These are phyloP conservation scores for Vitis hybrid DNA, from an alignment of 177 flowering plant genomes.

Conservation along the genomic window DNA sequence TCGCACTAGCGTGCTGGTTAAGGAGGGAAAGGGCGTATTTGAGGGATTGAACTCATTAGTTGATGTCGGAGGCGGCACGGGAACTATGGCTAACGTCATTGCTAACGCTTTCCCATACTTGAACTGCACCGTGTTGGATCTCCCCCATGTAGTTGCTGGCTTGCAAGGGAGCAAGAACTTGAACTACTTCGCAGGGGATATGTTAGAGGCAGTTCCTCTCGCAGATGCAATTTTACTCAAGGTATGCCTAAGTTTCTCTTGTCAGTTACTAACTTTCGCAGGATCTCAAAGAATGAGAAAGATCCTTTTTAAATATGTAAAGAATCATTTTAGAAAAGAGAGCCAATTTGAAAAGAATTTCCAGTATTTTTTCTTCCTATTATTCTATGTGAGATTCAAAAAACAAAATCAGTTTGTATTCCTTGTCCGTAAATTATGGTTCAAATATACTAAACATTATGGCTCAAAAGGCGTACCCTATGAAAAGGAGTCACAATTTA, in stretches of 20 bases:
- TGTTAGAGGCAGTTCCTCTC: conserved; percentile 28
- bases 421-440: too few relatives aligned
- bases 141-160: conserved; percentile 26
- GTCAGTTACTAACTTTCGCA: too few relatives aligned
- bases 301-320: too few relatives aligned
- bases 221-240: conserved; percentile 16
- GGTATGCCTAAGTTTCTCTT: neutral
- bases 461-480: too few relatives aligned
- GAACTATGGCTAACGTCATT: conserved; percentile 16
- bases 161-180: conserved; percentile 9
- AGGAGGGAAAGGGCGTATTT: conserved; percentile 14
- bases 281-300: too few relatives aligned
- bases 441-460: too few relatives aligned
- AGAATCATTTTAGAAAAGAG: too few relatives aligned
- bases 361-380: too few relatives aligned
- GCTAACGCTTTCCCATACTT: conserved; percentile 16
- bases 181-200: conserved; percentile 16
- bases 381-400: too few relatives aligned
- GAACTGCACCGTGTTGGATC: conserved; percentile 23
- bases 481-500: too few relatives aligned
- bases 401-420: too few relatives aligned
- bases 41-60: conserved; percentile 26
- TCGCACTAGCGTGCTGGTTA: neutral
- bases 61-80: conserved; percentile 31
- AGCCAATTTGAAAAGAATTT: too few relatives aligned